Evolutionary conservation across 1,139 yeast species (phyloP), one percentile per base, ranked within the genome.

Genomic region (Blastobotrys petasosporus): DNA sequence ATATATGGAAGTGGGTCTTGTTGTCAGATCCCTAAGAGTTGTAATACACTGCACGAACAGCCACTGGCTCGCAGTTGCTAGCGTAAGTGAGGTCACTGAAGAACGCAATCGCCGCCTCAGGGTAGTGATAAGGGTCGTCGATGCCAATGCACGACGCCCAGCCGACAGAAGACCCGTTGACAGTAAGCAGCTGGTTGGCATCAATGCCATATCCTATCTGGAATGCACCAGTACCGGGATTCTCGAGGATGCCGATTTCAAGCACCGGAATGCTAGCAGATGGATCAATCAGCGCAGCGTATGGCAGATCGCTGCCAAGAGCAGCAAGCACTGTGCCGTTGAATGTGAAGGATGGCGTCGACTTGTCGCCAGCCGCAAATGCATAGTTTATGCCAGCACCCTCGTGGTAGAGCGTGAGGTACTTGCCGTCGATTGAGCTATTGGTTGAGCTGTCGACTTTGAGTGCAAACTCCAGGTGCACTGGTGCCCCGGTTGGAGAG

Each of bases 361-460:
- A 17, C 6, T 11, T 16, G 29, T 23, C 38, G n/a, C 20, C 38
- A 3, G 20, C 37, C 7, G 44, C 46, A 30, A 47, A 41, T 8
- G 42, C 46, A 25, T 43, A 42, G 29, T 38, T 42, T 35, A 38
- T 34, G 33, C 49, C 49, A 5, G 46, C 47, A 12, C 44, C 51
- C 34, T 45, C 49, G 23, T 42, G 47, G 32, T 49, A 47, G 13
- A 64, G 51, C 37, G 55, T 47, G 37, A 73, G 50, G 33, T 67
- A 68, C 29, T 57, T 44, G 15, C 65, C 66, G 50, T 59, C 43
- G 25, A 62, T 31, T 2, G 48, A 10, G n/a, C 23, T 31, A 10
- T 35, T 31, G 28, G 16, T 15, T 11, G 43, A 31, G 9, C 32
- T 16, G 20, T 25, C 23, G 23, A 40, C 43, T 32, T 30, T 12